A percentile compares a stretch with the other conserved stretches of the same genome.
These are phyloP conservation scores for Cordyceps militaris DNA, from an alignment of 2,329 filamentous ascomycete genomes.

Conservation along the genomic window DNA sequence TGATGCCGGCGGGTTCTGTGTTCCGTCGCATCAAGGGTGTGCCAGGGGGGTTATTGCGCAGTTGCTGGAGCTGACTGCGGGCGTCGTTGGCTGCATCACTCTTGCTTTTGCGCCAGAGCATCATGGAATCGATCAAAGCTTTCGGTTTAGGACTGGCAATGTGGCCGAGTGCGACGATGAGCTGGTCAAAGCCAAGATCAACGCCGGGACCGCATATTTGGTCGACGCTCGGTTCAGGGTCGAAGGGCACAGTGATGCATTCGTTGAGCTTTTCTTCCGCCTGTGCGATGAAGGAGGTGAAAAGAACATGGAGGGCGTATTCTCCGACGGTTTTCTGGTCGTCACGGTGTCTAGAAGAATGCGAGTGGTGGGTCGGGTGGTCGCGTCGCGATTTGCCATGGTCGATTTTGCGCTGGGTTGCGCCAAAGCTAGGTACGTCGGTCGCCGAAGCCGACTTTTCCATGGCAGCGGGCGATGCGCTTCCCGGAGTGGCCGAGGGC, in stretches of 20 bases:
- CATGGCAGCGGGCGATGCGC: constrained; percentile 18
- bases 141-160: constrained; percentile 93
- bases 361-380: constrained; percentile 66
- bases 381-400: constrained; percentile 63
- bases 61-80: constrained; percentile 49
- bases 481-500: constrained; percentile 27
- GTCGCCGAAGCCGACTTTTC: constrained; percentile 42
- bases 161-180: constrained; percentile 87
- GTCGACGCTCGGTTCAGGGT: constrained; percentile 79
- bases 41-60: constrained; percentile 34
- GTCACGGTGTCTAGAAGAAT: constrained; percentile 64
- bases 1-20: constrained; percentile 59
- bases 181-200: constrained; percentile 85
- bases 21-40: constrained; percentile 60
- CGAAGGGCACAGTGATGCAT: constrained; percentile 72
- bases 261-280: constrained; percentile 95
- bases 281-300: constrained; percentile 93
- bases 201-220: constrained; percentile 83
- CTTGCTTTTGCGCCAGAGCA: constrained; percentile 96
- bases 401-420: constrained; percentile 48
- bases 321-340: constrained; percentile 94
- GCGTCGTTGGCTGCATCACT: constrained; percentile 78
- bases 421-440: constrained; percentile 37
- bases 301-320: constrained; percentile 92
- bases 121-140: constrained; percentile 91